A percentile compares a stretch with the other conserved stretches of the same genome.
These are phyloP conservation scores for Cryptococcus sp. DNA, from an alignment of 1,284 basidiomycete genomes.

Conservation along the genomic window DNA sequence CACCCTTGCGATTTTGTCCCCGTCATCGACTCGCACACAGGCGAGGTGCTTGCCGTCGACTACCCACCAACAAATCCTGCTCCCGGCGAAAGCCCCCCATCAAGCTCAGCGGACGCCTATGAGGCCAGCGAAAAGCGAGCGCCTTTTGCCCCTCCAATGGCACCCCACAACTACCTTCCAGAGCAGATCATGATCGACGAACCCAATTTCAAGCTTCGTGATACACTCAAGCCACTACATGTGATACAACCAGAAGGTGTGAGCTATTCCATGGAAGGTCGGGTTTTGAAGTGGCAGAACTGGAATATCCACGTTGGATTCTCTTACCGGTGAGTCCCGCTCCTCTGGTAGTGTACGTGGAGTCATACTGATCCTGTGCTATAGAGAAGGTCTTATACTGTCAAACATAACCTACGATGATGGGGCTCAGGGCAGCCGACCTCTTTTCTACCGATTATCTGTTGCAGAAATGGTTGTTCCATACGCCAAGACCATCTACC, in stretches of 20 bases:
- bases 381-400: slow-evolving; percentile 46
- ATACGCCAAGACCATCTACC: slow-evolving; percentile 16
- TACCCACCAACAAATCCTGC: slow-evolving; percentile 32
- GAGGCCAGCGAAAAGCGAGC: slow-evolving; percentile 27
- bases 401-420: slow-evolving; percentile 45
- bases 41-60: slow-evolving; percentile 48
- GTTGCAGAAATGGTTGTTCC: slow-evolving; percentile 50
- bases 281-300: slow-evolving; percentile 51
- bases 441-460: slow-evolving; percentile 49
- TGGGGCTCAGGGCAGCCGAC: slow-evolving; percentile 33
- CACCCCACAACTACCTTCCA: slow-evolving; percentile 49
- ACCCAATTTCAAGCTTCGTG: slow-evolving; percentile 58
- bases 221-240: slow-evolving; percentile 78
- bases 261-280: slow-evolving; percentile 75
- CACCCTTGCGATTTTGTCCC: slow-evolving; percentile 50
- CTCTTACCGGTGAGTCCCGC: slow-evolving; percentile 19
- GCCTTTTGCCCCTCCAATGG: slow-evolving; percentile 47
- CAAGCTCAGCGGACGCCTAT: slow-evolving; percentile 32
- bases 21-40: slow-evolving; percentile 39
- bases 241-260: slow-evolving; percentile 88
- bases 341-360: not conserved
- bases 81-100: slow-evolving; percentile 14
- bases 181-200: slow-evolving; percentile 44
- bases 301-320: slow-evolving; percentile 39
- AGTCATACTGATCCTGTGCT: slow-evolving; percentile 2